Conservation (phyloP, 139 green algal species). For the Pycnococcus provasolii region DNA sequence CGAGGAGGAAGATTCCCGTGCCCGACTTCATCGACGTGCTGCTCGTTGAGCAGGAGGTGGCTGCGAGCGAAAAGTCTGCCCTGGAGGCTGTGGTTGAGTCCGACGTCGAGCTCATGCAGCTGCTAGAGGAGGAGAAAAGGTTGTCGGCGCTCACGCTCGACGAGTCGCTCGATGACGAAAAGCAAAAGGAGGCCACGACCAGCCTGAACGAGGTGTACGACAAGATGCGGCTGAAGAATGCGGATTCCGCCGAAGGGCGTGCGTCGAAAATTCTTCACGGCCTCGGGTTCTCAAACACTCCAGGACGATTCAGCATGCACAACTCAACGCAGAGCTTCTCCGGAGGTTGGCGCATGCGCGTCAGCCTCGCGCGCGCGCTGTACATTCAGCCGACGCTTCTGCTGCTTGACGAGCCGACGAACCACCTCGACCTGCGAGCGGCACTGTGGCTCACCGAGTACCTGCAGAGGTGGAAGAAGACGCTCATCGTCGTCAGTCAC, state of each 20-base stretch:
- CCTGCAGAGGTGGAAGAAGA: conserved; percentile 96
- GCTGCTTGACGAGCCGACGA: conserved; percentile 97
- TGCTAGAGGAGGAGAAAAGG: conserved; percentile 19
- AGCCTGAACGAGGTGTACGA: conserved; percentile 88
- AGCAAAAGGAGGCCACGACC: conserved; percentile 32
- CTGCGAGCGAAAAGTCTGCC: conserved; percentile 56
- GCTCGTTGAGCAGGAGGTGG: conserved; percentile 96
- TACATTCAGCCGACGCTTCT: conserved; percentile 97
- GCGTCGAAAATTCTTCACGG: conserved; percentile 96
- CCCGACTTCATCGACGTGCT: conserved; percentile 92
- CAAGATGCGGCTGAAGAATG: conserved; percentile 66
- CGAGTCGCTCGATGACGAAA: conserved; percentile 5
- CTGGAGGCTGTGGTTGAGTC: conserved; percentile 31
- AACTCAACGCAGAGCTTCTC: conserved; percentile 61
- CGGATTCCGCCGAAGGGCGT: conserved; percentile 68
- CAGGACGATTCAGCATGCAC: conserved; percentile 18
- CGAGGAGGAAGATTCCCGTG: conserved; percentile 76
- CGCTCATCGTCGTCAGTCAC: conserved; percentile 93
- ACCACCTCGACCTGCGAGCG: conserved; percentile 93
- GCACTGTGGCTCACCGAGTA: conserved; percentile 89
- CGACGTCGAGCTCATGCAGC: conserved; percentile 23
- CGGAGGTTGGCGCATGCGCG: conserved; percentile 96
- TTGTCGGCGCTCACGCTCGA: conserved; percentile 21
- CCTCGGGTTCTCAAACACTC: conserved; percentile 66
- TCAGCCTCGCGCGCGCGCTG: conserved; percentile 91